Base-by-base conservation (phyloP, 2,329 filamentous ascomycete genomes). In the Xylariaceae sp. region DNA sequence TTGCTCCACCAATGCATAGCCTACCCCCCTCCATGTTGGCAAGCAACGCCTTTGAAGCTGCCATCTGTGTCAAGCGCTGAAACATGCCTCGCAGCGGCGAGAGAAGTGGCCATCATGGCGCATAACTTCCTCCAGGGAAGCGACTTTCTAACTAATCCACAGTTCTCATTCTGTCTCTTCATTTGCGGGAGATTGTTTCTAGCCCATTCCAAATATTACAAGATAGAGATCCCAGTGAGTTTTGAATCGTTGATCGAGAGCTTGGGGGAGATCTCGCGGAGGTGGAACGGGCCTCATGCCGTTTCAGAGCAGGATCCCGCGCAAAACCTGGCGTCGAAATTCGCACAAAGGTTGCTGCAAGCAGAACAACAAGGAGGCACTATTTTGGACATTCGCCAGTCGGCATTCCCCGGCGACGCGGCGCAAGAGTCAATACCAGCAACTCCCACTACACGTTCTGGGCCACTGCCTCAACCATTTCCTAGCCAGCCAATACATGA, bases 1-100 rank as follows among this genome's bases (percentile, higher is more conserved):
- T 63, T 78, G 0, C 61, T 79, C 0, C 76, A 79, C 48, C 76
- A 79, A 41, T 64, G 66, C 6, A 77, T 79, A 38, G 76, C 75
- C 0, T 78, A 75, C 42, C 75, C 74, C 0, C 63, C 60, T 1
- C 54, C 55, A 0, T 59, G 69, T 2, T 68, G 66, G 67, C 61
- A 57, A 42, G 47, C 48, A 60, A 54, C 63, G 62, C 14, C 66
- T 47, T 65, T 70, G 3, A 64, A 67, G 48, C 55, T 78, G 6
- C 76, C 77, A 0, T 76, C 69, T 45, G 61, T 66, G 3, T 76
- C 69, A 39, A 78, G 74, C 44, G 74, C 75, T 1, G 76, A 79
- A 49, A 79, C 77, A 0, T 79, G 77, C 51, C 66, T 75, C 34
- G 59, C 69, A 0, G 76, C 77, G 0, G 75, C 76, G 0, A 61